Conservation (phyloP, 169 alveolate genomes). For the Plasmodium chabaudi region DNA sequence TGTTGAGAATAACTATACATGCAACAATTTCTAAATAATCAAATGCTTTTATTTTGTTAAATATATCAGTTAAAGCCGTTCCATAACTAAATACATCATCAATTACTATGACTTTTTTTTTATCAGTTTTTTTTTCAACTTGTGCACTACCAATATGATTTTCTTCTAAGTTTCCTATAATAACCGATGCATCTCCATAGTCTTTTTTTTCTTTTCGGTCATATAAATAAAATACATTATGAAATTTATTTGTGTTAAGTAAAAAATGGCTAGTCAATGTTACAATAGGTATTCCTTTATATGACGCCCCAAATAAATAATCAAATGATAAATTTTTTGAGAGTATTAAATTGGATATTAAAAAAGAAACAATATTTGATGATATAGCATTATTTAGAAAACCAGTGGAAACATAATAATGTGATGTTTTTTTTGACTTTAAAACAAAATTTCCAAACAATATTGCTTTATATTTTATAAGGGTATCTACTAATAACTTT, state of each 20-base stretch:
- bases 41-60: slow-evolving; percentile 25
- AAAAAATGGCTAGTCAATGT: slow-evolving; percentile 60
- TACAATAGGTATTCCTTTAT: slow-evolving; percentile 56
- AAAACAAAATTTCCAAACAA: slow-evolving; percentile 53
- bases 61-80: slow-evolving; percentile 46
- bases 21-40: slow-evolving; percentile 18
- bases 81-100: slow-evolving; percentile 70
- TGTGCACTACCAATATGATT: background rate
- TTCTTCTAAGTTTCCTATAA: slow-evolving; percentile 27
- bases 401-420: slow-evolving; percentile 59
- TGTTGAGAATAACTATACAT: slow-evolving; percentile 25
- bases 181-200: slow-evolving; percentile 36
- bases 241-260: slow-evolving; percentile 33
- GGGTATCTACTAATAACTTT: slow-evolving; percentile 10
- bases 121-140: background rate
- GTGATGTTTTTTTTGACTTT: slow-evolving; percentile 58
- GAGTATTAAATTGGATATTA: slow-evolving; percentile 46
- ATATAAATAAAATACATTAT: slow-evolving; percentile 55
- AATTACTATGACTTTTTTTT: slow-evolving; percentile 40
- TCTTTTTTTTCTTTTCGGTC: slow-evolving; percentile 71
- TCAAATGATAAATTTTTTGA: slow-evolving; percentile 14
- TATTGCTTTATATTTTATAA: slow-evolving; percentile 53
- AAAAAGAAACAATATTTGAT: slow-evolving; percentile 46
- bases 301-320: slow-evolving; percentile 57
- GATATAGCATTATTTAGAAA: slow-evolving; percentile 46